Base-by-base conservation (phyloP, 306 rosid species). In the Malus sieversii region DNA sequence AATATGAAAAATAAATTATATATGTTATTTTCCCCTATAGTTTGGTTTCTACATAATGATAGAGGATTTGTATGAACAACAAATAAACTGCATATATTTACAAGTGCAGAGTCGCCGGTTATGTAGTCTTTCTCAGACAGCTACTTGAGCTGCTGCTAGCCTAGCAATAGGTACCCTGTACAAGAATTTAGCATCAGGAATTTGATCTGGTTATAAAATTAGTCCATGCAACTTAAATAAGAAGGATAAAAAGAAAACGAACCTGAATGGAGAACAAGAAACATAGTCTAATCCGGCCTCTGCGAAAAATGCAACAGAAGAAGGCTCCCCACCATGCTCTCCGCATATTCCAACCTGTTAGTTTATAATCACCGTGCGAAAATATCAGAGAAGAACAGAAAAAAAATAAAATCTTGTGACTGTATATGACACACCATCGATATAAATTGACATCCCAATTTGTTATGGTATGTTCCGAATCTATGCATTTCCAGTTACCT, bases 261-360 rank as follows among this genome's bases (percentile, higher is more conserved):
- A 95, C 97, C 98, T 90, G 87, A 95, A 95, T 16, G 99, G 99
- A 64, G 99, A 95, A 79, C 99, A 95, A 3, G 99, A 95, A 75
- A 95, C 99, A 86, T 95, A 95, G 88, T 95, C 97, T 40, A 95
- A 93, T 68, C 99, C 97, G 55, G 90, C 91, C 84, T 90, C 84
- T 2, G 97, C 97, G 71, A 95, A 95, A 84, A 92, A 95, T 78
- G 93, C 97, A 61, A 95, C 89, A 64, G 99, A 95, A 69, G 99
- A 92, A 77, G 97, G 97, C 59, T 95, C 99, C 78, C 97, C 99
- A 19, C 99, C 99, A 83, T 95, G 99, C 83, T 95, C 99, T 48
- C 99, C 99, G 78, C 99, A 95, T 78, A 95, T 89, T 84, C 99
- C 99, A 83, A 95, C 85, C 99, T 95, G 87, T 78, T 77, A 66